These are phyloP conservation scores for Suillus alpinus DNA, from an alignment of 768 basidiomycete species.

Conservation along the genomic window DNA sequence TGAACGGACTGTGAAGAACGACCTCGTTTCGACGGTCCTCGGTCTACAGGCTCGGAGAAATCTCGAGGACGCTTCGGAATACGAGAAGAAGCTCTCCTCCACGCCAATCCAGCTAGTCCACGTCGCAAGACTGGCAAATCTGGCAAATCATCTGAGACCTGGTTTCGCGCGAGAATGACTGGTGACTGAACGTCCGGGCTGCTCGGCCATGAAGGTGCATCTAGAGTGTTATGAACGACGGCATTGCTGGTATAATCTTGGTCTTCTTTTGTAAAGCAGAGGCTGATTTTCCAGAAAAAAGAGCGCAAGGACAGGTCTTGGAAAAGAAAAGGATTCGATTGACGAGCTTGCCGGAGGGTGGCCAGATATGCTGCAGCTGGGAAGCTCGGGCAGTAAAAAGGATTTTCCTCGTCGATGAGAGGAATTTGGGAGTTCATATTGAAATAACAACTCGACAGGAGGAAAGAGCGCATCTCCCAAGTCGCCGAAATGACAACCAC, in stretches of 20 bases:
- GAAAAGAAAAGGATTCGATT: constrained; percentile 11
- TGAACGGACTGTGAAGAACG: constrained; percentile 1
- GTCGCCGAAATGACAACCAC: background rate
- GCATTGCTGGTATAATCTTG: background rate
- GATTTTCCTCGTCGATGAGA: constrained; percentile 50
- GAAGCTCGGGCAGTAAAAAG: constrained; percentile 54
- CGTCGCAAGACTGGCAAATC: background rate
- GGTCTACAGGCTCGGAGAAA: background rate
- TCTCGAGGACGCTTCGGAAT: background rate
- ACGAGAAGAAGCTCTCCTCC: background rate
- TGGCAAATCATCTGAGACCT: constrained; percentile 12
- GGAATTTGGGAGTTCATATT: constrained; percentile 24
- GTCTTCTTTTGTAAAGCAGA: background rate
- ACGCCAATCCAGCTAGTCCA: background rate
- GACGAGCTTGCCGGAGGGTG: constrained; percentile 37
- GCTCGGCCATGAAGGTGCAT: background rate
- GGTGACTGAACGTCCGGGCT: constrained; percentile 1
- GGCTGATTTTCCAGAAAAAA: constrained; percentile 6
- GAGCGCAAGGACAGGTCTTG: constrained; percentile 7
- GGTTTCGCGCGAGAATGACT: background rate
- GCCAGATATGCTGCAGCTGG: constrained; percentile 46
- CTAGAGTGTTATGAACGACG: background rate
- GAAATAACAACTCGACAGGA: too few species aligned
- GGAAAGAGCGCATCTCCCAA: background rate
- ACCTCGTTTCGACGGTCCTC: background rate